phyloP scores from a whole-genome alignment of 192 early-diverging fungal genomes.

The Cladochytrium replicatum region DNA sequence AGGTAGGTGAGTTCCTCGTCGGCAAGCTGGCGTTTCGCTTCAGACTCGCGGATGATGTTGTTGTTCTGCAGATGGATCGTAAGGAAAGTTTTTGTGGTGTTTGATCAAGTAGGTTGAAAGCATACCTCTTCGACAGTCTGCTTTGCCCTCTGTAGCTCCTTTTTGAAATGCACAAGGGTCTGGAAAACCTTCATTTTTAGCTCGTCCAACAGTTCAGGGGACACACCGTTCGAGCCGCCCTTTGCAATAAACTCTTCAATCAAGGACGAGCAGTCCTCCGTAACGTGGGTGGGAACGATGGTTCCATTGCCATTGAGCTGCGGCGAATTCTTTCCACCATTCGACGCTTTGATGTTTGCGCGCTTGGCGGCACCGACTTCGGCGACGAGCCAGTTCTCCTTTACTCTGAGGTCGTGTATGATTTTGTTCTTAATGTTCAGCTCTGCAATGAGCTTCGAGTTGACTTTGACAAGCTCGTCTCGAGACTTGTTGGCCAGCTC shows the following conservation, averaged over 20 bases:
- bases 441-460: conserved; percentile 16
- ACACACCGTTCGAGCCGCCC: background rate
- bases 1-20: conserved; percentile 17
- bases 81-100: background rate
- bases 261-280: too few species aligned
- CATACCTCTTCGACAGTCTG: conserved; percentile 14
- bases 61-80: conserved; percentile 21
- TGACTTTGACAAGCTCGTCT: conserved; percentile 13
- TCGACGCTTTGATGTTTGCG: background rate
- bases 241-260: background rate
- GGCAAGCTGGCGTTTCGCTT: conserved; percentile 3
- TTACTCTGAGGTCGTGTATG: conserved; percentile 19
- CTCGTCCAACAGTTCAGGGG: conserved; percentile 3
- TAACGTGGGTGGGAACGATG: background rate
- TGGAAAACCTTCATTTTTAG: conserved; percentile 9
- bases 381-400: conserved; percentile 21
- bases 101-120: too few species aligned
- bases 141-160: conserved; percentile 17
- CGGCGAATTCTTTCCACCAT: background rate
- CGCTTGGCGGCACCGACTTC: conserved; percentile 8
- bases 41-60: conserved; percentile 4
- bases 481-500: too few species aligned
- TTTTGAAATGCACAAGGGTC: conserved; percentile 18
- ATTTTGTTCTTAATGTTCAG: conserved; percentile 30
- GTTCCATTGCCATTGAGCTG: background rate